Percentiles rank a stretch among this genome's conserved stretches.
These are phyloP conservation scores for Fusarium guadeloupense DNA, from an alignment of 2,329 filamentous ascomycete genomes.

Conservation along the genomic window DNA sequence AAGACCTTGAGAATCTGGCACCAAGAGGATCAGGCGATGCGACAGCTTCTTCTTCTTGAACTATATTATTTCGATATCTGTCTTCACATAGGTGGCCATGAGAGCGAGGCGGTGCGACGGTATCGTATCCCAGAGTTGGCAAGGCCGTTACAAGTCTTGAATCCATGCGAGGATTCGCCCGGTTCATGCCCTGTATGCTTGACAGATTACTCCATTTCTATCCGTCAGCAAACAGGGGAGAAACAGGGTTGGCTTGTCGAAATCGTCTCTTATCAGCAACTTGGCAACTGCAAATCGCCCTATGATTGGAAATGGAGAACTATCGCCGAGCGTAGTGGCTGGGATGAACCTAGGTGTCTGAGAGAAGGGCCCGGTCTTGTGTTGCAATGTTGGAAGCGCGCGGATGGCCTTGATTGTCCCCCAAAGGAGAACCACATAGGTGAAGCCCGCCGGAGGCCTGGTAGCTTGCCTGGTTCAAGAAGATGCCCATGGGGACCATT, in stretches of 20 bases:
- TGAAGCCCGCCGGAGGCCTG: not conserved
- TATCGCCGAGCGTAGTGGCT: fast-evolving
- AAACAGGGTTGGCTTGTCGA: constrained; percentile 1
- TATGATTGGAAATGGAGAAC: constrained; percentile 18
- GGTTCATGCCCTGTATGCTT: constrained; percentile 9
- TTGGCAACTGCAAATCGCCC: constrained; percentile 10
- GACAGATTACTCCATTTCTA: constrained; percentile 13
- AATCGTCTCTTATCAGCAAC: not conserved
- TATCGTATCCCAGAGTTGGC: not conserved
- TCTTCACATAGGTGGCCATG: not conserved
- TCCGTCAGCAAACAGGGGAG: not conserved
- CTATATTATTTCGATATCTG: not conserved
- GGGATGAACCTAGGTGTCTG: not conserved
- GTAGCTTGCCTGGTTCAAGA: not conserved
- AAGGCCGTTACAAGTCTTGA: not conserved
- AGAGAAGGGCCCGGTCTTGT: not conserved
- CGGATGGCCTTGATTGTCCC: not conserved
- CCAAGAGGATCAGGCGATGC: not conserved
- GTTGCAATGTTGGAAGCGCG: not conserved
- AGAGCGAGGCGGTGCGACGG: fast-evolving
- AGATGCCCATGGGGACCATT: too few relatives aligned
- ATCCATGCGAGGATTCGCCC: not conserved
- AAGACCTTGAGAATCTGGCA: not conserved
- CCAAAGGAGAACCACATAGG: not conserved
- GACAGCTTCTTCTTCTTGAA: fast-evolving